phyloP scores from a whole-genome alignment of 805 yeast species.

The Peterozyma toletana region DNA sequence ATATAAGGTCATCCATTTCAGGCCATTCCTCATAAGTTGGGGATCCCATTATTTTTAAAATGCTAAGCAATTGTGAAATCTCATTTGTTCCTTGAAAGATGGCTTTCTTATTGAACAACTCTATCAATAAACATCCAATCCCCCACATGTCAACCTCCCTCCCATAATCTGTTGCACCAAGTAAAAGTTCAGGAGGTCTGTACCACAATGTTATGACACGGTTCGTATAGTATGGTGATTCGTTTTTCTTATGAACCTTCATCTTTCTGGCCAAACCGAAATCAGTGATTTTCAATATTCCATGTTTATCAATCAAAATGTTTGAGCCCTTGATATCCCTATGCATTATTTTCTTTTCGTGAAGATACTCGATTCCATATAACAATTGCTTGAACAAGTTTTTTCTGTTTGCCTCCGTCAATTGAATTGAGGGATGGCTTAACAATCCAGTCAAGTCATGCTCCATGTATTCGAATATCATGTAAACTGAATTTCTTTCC shows the following conservation, averaged over 20 bases:
- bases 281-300: slow-evolving; percentile 67
- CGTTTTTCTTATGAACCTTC: slow-evolving; percentile 45
- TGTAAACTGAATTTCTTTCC: slow-evolving; percentile 63
- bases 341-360: slow-evolving; percentile 61
- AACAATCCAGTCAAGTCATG: slow-evolving; percentile 89
- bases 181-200: slow-evolving; percentile 87
- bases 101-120: slow-evolving; percentile 68
- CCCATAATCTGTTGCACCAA: slow-evolving; percentile 89
- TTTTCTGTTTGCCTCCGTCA: slow-evolving; percentile 61
- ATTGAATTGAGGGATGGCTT: slow-evolving; percentile 60
- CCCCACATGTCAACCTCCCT: slow-evolving; percentile 97
- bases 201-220: slow-evolving; percentile 96
- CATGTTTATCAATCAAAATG: slow-evolving; percentile 55
- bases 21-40: slow-evolving; percentile 77
- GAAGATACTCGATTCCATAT: slow-evolving; percentile 65
- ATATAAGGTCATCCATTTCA: slow-evolving; percentile 68
- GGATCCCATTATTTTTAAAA: slow-evolving; percentile 82
- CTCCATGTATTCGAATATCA: slow-evolving; percentile 91
- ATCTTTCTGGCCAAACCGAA: slow-evolving; percentile 77
- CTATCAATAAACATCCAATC: slow-evolving; percentile 84
- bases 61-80: slow-evolving; percentile 69
- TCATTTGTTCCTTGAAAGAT: slow-evolving; percentile 88
- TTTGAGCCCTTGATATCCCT: slow-evolving; percentile 82
- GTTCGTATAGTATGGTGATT: slow-evolving; percentile 80
- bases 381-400: slow-evolving; percentile 58